Evolutionary conservation across 208 protist species (phyloP), one percentile per base, ranked within the genome.

Genomic region (Zelonia costaricensis): DNA sequence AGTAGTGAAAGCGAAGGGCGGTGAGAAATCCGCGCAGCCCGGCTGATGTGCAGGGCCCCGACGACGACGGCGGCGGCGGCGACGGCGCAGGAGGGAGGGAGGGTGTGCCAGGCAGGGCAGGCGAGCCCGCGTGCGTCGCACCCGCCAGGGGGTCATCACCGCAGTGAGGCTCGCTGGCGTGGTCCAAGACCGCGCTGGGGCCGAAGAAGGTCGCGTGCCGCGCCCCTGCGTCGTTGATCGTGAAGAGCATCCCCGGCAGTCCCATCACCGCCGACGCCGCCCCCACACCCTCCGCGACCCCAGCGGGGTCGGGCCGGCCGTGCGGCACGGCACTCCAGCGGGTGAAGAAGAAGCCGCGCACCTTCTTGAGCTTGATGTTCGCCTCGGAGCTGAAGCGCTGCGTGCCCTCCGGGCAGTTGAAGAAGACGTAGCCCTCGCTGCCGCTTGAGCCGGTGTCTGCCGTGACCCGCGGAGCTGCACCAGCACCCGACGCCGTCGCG

Each of bases 331-430:
- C 43, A 20, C 58, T 61, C 67, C 66, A 88, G 3, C 89, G 80
- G 8, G 89, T 95, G 54, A 93, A 93, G 54, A 83, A 84, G 42
- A 93, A 93, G 47, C 78, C 65, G 28, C 75, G 72, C 4, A 87
- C 72, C 16, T 85, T 84, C n/a, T 73, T 84, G 3, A 95, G 63
- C 13, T 80, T 80, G 28, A 93, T 67, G 71, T 85, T 85, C 10
- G 80, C 86, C 64, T 95, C 86, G 6, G 75, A 80, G 59, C 79
- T 90, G 52, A 92, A 91, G 4, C 89, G 83, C 76, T 95, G 89
- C 4, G 82, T 76, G 0, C 89, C 89, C 40, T 95, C 86, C 0
- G 89, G 89, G 40, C 89, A 95, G 72, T 95, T 95, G 52, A 95
- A 95, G 51, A 95, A 79, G 16, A 95, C 47, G 56, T 91, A 84